Base-by-base conservation (phyloP, 192 early-diverging fungal species). In the Umbelopsis sp. region DNA sequence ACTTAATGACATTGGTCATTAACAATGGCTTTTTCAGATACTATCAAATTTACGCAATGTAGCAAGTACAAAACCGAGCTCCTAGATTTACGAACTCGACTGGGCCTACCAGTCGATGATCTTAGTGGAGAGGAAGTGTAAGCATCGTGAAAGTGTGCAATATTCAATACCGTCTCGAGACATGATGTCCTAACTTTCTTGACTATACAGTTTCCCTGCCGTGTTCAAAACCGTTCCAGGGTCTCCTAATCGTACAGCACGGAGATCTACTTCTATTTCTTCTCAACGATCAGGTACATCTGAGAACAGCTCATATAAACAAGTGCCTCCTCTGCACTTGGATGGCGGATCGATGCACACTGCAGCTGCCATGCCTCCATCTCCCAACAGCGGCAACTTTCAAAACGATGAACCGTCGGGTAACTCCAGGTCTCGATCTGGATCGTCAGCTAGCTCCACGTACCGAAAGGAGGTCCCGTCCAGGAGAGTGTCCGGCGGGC, bases 111-210 rank as follows among this genome's bases (percentile, higher is more conserved):
- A 44, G 22, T 44, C 41, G 69, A 58, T 45, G 69, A 71, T 71
- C 41, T 71, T 18, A 46, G 51, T n/a, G 22, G 16, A 22, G 69
- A 71, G 15, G 69, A 71, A n/a, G 51, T 53, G 69, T 71, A 61
- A 61, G 69, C 35, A 13, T 4, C 2, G 13, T 61, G 2, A 3
- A 35, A 12, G 22, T 23, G 1, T 5, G 22, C 25, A 25, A 23
- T 3, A n/a, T 21, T 13, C 23, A 30, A 30, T 50, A n/a, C 4
- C 7, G 12, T 52, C 4, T 52, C 21, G 21, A 61, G 35, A n/a
- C n/a, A n/a, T n/a, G n/a, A n/a, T n/a, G 27, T 30, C 1, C 55
- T 15, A 13, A 8, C 30, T 35, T 11, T 61, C 12, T 18, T n/a
- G 12, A 27, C 25, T n/a, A 7, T 18, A 12, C 4, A 61, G 30